Evolutionary conservation across 441 rosid species (phyloP), one percentile per base, ranked within the genome.

Genomic region (Adansonia grandidieri): DNA sequence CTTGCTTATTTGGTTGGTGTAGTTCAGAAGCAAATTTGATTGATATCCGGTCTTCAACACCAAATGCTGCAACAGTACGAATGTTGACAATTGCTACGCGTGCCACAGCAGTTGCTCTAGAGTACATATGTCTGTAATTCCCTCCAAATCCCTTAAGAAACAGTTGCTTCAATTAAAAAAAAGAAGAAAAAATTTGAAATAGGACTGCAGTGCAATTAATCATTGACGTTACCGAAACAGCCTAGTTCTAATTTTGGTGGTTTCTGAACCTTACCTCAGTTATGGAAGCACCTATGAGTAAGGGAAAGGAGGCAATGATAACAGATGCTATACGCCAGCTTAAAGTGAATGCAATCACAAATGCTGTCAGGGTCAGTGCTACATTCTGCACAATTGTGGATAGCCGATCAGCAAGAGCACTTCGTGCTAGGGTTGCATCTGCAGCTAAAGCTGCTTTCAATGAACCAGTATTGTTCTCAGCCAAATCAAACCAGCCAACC

Each of bases 61-160:
- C 95, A 80, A 93, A 93, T 2, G 97, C 90, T 77, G 93, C 94
- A 3, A 95, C 90, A 0, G 93, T 93, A 0, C 97, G 90, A 61
- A 95, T 88, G 83, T 91, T 95, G 19, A 84, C 83, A 42, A 95
- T 86, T 0, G 97, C 94, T 85, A 93, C 98, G 13, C 95, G 88
- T 0, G 97, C 98, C 83, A 95, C 72, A 6, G 91, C 62, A 68
- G 89, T 91, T 77, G 97, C 98, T 75, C 78, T 87, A 15, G 92
- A 75, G 80, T 95, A 93, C 48, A 90, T 88, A 4, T 63, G 75
- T 72, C 85, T 80, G 83, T 91, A 93, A 78, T 93, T 92, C 81
- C 97, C 97, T 67, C 95, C 97, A 32, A 95, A 95, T 40, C 98
- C 98, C 81, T 91, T 91, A 19, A 93, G 89, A 85, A 95, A 95